Percentiles rank a stretch among this genome's conserved stretches.
These are phyloP conservation scores for Eutypa lata DNA, from an alignment of 2,329 filamentous ascomycete genomes.

Conservation along the genomic window DNA sequence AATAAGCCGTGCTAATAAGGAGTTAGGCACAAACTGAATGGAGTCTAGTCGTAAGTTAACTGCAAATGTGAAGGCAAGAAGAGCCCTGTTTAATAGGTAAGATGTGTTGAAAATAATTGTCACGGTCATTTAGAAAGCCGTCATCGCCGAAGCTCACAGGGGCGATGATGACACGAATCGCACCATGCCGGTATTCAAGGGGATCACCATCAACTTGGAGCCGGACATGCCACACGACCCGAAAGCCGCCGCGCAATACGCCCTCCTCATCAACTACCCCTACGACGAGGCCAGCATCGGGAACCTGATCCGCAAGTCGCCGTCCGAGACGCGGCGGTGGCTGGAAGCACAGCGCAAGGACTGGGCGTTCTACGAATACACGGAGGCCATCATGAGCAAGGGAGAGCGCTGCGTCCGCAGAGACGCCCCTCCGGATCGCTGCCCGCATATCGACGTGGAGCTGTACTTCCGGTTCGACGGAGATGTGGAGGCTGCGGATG, in stretches of 20 bases:
- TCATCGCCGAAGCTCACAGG: not conserved
- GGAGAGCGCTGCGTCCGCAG: not conserved
- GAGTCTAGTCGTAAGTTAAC: not conserved
- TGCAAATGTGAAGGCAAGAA: no score
- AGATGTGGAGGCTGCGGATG: not conserved
- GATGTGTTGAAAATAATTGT: no score
- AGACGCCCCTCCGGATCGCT: not conserved
- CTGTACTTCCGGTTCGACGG: not conserved
- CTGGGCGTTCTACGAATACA: not conserved
- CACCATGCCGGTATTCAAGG: not conserved
- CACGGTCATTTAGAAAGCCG: not conserved
- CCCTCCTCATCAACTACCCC: not conserved
- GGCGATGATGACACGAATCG: not conserved
- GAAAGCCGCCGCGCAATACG: not conserved
- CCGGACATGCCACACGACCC: not conserved
- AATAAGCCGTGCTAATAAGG: not conserved
- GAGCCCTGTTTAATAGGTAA: no score
- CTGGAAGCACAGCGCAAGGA: not conserved
- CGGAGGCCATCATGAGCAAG: not conserved
- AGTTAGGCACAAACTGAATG: not conserved
- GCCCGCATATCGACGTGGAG: not conserved
- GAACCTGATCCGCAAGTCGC: not conserved
- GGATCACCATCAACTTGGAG: not conserved
- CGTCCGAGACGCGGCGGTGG: not conserved
- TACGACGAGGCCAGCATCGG: not conserved